Evolutionary conservation across 2,329 filamentous ascomycete species (phyloP).

Genomic region (Juglanconis oblonga): DNA sequence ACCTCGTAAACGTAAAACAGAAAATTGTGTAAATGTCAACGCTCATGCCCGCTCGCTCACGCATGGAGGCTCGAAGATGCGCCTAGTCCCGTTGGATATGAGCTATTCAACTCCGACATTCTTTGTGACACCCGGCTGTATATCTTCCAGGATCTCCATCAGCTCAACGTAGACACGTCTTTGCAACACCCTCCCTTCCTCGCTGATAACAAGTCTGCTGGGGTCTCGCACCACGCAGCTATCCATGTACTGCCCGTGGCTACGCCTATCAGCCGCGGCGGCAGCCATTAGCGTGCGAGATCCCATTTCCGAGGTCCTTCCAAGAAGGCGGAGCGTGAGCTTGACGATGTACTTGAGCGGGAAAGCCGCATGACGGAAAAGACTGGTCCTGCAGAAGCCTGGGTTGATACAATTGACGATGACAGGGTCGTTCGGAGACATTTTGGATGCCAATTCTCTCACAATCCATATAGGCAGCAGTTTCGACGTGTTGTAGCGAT

Average conservation of each 20-base stretch:
- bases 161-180: conserved; percentile 41
- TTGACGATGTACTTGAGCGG: conserved; percentile 1
- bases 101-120: conserved; percentile 21
- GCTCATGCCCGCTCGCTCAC: no score
- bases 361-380: conserved; percentile 29
- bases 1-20: background rate
- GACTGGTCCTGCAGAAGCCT: conserved; percentile 37
- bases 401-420: conserved; percentile 38
- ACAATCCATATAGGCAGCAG: conserved; percentile 30
- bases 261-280: conserved; percentile 32
- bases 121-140: conserved; percentile 36
- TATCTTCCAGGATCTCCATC: conserved; percentile 37
- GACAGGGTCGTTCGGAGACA: conserved; percentile 23
- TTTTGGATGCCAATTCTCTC: conserved; percentile 31
- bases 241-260: conserved; percentile 39
- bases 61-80: background rate
- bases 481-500: conserved; percentile 35
- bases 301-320: conserved; percentile 36
- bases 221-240: conserved; percentile 27
- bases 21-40: no score
- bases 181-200: conserved; percentile 34
- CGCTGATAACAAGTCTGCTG: conserved; percentile 31
- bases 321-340: conserved; percentile 23
- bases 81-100: background rate
- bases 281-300: conserved; percentile 36